Evolutionary conservation across 345 rosid genomes (phyloP), one percentile per base, ranked within the genome.

Genomic region (Populus nigra): DNA sequence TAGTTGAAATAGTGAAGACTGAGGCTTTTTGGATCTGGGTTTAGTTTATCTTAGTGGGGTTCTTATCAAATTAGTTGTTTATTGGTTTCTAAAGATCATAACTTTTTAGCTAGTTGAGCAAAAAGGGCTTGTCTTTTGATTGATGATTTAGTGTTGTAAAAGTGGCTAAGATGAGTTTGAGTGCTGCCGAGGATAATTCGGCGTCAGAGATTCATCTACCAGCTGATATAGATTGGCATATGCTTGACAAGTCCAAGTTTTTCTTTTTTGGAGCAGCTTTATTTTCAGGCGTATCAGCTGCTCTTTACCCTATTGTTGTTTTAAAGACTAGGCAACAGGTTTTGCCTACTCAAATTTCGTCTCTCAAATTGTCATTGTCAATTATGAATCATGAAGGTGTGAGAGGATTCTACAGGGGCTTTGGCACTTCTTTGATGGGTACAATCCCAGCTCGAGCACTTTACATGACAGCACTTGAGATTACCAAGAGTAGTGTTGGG

Each of bases 191-290:
- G 87, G 93, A 94, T 73, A 91, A 88, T 79, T 85, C 97, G 80
- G 86, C 91, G 2, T 81, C 93, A 38, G 95, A 90, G 86, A 88
- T 91, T 83, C 90, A 88, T 68, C 62, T 93, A 62, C 97, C 98
- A 5, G 94, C 98, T 15, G 98, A 91, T 79, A 82, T 93, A 33
- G 93, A 93, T 77, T 95, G 99, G 99, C 96, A 95, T 76, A 95
- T 90, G 98, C 93, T 95, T 22, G 99, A 93, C 72, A 95, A 95
- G 77, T 95, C 98, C 5, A 93, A 84, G 87, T 94, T 94, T 85
- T 94, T 94, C 88, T 80, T 91, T 75, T 80, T 94, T 36, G 97
- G 97, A 8, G 97, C 97, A 4, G 97, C 88, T 20, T 82, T 94
- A 79, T 94, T 94, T 84, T 94, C 97, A 27, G 99, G 97, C 15